Evolutionary conservation across 352 stramenopile species (phyloP).

Genomic region (Phytopythium cucurbitacearum): DNA sequence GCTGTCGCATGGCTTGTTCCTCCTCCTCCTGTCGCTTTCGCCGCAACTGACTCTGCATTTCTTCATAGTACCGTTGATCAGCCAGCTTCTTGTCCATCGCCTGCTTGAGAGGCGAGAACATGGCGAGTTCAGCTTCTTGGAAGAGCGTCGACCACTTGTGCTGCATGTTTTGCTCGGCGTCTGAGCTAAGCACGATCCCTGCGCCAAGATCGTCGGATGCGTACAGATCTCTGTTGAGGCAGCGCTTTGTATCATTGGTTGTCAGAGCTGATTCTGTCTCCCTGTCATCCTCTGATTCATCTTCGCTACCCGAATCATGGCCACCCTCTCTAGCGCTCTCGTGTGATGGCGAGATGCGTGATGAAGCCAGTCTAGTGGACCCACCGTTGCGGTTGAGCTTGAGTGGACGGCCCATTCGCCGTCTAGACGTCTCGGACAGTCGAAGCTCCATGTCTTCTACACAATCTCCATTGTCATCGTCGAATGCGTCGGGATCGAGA

Average conservation of each 20-base stretch:
- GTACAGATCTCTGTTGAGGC: conserved; percentile 4
- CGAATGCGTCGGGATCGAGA: background rate
- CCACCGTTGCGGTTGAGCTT: background rate
- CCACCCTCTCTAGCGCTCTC: background rate
- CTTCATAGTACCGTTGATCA: conserved; percentile 36
- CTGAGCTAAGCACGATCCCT: conserved; percentile 43
- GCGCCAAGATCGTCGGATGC: conserved; percentile 28
- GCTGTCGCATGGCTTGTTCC: conserved; percentile 32
- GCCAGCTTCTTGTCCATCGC: conserved; percentile 37
- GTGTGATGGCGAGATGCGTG: background rate
- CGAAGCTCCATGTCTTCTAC: conserved; percentile 14
- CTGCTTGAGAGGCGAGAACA: conserved; percentile 51
- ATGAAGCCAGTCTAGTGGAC: background rate
- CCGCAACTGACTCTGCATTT: conserved; percentile 45
- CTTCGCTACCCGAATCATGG: background rate
- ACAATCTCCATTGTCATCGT: conserved; percentile 9
- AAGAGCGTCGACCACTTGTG: conserved; percentile 66
- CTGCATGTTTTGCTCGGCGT: conserved; percentile 43
- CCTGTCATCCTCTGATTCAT: background rate
- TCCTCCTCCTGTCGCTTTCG: conserved; percentile 66
- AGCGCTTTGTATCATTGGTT: conserved; percentile 7
- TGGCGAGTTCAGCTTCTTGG: conserved; percentile 34
- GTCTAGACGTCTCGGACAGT: conserved; percentile 1
- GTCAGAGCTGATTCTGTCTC: background rate
- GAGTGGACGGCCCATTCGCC: background rate